Conservation (phyloP, 768 basidiomycete genomes). For the Steccherinum ochraceum region DNA sequence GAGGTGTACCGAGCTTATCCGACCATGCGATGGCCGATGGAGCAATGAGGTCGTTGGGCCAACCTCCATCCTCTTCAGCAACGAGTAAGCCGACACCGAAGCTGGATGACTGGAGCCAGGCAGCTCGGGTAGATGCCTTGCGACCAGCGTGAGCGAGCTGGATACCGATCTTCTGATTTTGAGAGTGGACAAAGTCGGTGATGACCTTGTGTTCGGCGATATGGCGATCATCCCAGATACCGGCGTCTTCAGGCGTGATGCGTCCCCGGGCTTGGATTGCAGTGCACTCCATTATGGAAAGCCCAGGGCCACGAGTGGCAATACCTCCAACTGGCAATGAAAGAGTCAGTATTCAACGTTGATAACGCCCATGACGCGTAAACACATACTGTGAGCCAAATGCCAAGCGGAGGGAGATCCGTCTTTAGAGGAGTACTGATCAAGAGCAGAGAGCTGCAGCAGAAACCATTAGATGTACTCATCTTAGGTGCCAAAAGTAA, state of each 20-base stretch:
- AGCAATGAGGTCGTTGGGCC: conserved; percentile 22
- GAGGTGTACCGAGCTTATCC: conserved; percentile 5
- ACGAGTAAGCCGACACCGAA: conserved; percentile 29
- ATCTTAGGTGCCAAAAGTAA: too few relatives aligned
- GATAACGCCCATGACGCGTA: conserved; percentile 3
- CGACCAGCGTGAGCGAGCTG: conserved; percentile 75
- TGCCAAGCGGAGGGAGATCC: conserved; percentile 53
- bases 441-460: conserved; percentile 43
- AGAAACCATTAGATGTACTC: too few relatives aligned
- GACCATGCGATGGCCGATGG: conserved; percentile 9
- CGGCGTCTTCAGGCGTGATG: conserved; percentile 57
- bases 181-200: conserved; percentile 67
- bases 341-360: too few relatives aligned
- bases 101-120: conserved; percentile 40
- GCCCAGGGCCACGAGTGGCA: conserved; percentile 45
- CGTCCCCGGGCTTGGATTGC: conserved; percentile 52
- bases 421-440: conserved; percentile 54
- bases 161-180: conserved; percentile 63
- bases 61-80: conserved; percentile 34
- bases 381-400: conserved; percentile 35
- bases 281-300: conserved; percentile 60
- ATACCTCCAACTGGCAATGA: conserved; percentile 41
- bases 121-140: conserved; percentile 58
- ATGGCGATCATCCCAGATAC: conserved; percentile 61
- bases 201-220: conserved; percentile 39